Evolutionary conservation across 176 grass and related monocot genomes (phyloP).

Genomic region (Oryza coarctata): DNA sequence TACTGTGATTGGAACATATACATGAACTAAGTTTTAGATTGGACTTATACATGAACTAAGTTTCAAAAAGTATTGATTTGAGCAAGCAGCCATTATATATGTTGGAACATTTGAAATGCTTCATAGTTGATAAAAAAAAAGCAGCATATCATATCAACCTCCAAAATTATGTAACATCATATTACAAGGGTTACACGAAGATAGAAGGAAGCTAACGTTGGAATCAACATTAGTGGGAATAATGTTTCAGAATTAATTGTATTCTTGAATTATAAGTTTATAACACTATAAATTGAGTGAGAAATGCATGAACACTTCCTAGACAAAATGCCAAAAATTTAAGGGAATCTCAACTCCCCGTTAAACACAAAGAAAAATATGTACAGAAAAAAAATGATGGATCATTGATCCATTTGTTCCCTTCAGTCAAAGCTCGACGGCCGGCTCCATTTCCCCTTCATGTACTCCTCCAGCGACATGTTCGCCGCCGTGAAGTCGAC

Average conservation of each 20-base stretch:
- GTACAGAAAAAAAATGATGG: slow-evolving; percentile 20
- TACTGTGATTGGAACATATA: neutral
- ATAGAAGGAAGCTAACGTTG: neutral
- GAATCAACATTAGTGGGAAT: neutral
- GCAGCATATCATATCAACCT: neutral
- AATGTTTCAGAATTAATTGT: neutral
- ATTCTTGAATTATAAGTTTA: neutral
- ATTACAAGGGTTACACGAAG: neutral
- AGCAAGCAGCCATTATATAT: neutral
- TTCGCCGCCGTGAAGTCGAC: slow-evolving; percentile 46
- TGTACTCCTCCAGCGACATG: slow-evolving; percentile 78
- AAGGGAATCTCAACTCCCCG: neutral
- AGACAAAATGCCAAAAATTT: neutral
- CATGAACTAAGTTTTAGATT: neutral
- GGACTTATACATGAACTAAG: neutral
- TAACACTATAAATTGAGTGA: neutral
- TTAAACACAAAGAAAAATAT: neutral
- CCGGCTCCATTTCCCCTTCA: slow-evolving; percentile 77
- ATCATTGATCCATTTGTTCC: neutral
- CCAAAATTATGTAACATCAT: neutral
- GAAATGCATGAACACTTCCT: neutral
- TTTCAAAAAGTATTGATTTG: neutral
- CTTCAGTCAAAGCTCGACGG: slow-evolving; percentile 71
- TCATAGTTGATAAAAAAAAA: neutral
- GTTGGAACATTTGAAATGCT: neutral